Percentiles rank a stretch among this genome's conserved stretches.
phyloP scores from a whole-genome alignment of 106 monocot species.

The Phalaenopsis equestris region DNA sequence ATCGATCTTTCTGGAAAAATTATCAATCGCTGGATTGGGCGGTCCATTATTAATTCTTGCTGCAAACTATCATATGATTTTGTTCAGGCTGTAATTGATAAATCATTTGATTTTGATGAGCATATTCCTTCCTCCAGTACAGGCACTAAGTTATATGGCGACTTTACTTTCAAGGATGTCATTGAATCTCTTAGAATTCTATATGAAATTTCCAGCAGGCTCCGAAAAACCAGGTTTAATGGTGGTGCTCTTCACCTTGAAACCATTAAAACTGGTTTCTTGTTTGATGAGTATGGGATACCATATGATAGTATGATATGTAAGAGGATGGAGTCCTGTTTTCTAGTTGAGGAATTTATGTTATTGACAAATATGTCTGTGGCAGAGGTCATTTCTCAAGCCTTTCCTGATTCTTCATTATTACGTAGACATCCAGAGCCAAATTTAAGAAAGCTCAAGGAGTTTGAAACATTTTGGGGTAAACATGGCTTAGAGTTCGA shows the following conservation, averaged over 20 bases:
- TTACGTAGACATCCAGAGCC: constrained; percentile 91
- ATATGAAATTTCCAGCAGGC: constrained; percentile 47
- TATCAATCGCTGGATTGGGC: constrained; percentile 75
- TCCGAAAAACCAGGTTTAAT: constrained; percentile 64
- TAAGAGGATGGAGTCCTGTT: constrained; percentile 57
- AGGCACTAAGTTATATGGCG: constrained; percentile 34
- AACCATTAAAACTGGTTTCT: constrained; percentile 52
- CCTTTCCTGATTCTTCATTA: constrained; percentile 74
- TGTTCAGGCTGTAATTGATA: constrained; percentile 70
- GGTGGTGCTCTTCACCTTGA: constrained; percentile 78
- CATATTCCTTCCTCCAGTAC: constrained; percentile 7
- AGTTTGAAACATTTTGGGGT: constrained; percentile 75
- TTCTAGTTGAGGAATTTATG: constrained; percentile 85
- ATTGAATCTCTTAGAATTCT: constrained; percentile 44
- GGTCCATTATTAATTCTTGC: constrained; percentile 67
- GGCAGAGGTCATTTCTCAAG: constrained; percentile 70
- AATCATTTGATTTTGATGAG: constrained; percentile 14
- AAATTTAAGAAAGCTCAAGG: constrained; percentile 64
- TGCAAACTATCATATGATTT: constrained; percentile 88
- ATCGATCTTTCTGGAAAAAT: constrained; percentile 52
- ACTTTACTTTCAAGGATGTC: constrained; percentile 48
- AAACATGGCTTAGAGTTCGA: constrained; percentile 85
- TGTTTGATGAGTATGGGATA: constrained; percentile 73
- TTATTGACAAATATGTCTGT: constrained; percentile 70
- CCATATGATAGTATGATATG: constrained; percentile 48